Base-by-base conservation (phyloP, 768 basidiomycete species). In the Erythrobasidium yunnanense region DNA sequence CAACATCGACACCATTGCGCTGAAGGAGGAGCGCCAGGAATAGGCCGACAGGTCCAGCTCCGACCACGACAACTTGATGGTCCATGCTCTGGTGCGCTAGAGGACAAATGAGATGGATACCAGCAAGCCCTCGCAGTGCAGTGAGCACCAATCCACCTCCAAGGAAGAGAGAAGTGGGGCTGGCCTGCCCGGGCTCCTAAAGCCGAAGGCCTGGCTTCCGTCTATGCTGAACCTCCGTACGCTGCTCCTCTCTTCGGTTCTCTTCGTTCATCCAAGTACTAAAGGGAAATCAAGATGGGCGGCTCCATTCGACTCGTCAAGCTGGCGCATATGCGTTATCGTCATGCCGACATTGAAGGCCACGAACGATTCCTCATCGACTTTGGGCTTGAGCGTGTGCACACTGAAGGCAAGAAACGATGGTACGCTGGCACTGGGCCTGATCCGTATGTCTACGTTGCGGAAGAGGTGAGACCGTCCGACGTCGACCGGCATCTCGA, bases 401-500 rank as follows among this genome's bases (percentile, higher is more conserved):
- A 5, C 2, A 38, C 34, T 18, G 8, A 33, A 2, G 23, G 15
- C 23, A 38, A 38, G 8, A 55, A 55, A 25, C 8, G 54, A 20
- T 55, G 13, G 18, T 55, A 55, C 42, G 27, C 54, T 7, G 54
- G 54, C 4, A 38, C 34, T 18, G 54, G 54, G 4, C 54, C 54
- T 20, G 54, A 55, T 25, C 54, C 54, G 2, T 55, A 55, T 38
- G 54, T 55, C 33, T 55, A 34, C 20, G 30, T 55, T 30, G 54
- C 54, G 17, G 54, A 55, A 34, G 33, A 22, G 22, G 54, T 55
- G 25, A 22, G 54, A 15, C 22, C 22, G 42, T 45, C 15, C 42
- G 15, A 45, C 22, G 22, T 45, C 15, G 42, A 15, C 22, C 22
- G 42, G 22, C 42, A 45, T 45, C 42, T 45, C 15, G 42, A 20